phyloP scores from a whole-genome alignment of 2,329 filamentous ascomycete genomes.

The Aspergillus ochraceoroseus region DNA sequence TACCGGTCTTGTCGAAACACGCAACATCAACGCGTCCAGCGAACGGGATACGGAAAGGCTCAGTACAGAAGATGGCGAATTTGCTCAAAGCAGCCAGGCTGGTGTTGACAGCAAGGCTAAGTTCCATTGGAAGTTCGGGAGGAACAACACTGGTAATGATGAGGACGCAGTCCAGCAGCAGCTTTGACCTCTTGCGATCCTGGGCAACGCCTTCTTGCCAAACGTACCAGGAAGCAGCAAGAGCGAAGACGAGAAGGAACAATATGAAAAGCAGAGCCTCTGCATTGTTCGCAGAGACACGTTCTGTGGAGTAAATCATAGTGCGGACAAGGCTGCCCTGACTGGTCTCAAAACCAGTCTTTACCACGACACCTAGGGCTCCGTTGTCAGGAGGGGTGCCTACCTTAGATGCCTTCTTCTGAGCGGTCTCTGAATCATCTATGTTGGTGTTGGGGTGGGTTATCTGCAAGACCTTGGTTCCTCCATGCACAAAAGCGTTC shows the following conservation, averaged over 20 bases:
- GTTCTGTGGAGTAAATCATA: conserved; percentile 99
- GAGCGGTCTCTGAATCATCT: conserved; percentile 65
- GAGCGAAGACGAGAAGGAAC: conserved; percentile 90
- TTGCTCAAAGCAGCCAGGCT: conserved; percentile 91
- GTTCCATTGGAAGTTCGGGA: conserved; percentile 97
- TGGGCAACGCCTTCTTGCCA: conserved; percentile 94
- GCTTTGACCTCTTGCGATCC: conserved; percentile 94
- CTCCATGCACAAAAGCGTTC: conserved; percentile 92
- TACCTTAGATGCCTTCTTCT: conserved; percentile 69
- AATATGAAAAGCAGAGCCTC: conserved; percentile 97
- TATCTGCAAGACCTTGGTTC: conserved; percentile 94
- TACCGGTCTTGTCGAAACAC: conserved; percentile 98
- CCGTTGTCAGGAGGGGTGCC: conserved; percentile 85
- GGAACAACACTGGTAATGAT: conserved; percentile 97
- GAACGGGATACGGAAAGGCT: conserved; percentile 96
- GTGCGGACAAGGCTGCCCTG: conserved; percentile 96
- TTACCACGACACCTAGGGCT: conserved; percentile 87
- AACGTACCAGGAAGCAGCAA: conserved; percentile 98
- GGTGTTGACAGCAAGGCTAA: conserved; percentile 95
- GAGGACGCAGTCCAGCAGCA: conserved; percentile 92
- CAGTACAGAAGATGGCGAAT: conserved; percentile 96
- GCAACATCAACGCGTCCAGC: conserved; percentile 92
- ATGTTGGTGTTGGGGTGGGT: conserved; percentile 72
- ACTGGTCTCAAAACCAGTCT: conserved; percentile 97
- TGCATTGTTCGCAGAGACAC: conserved; percentile 95